Evolutionary conservation across 2,329 filamentous ascomycete species (phyloP), one percentile per base, ranked within the genome.

Genomic region (Aspergillus texensis): DNA sequence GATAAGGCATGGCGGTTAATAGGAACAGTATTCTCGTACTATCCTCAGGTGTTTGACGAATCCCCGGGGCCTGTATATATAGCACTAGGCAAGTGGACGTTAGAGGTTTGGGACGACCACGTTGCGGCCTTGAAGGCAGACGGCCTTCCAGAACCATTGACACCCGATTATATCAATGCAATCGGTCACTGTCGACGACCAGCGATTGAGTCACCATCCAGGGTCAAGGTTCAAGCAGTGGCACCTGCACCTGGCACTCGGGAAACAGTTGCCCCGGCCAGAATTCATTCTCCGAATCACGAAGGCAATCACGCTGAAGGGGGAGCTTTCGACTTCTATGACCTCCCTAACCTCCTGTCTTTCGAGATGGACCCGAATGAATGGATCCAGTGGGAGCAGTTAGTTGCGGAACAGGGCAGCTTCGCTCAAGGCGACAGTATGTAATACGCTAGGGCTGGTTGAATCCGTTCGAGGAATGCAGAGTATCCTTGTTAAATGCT

Each of bases 361-460:
- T 73, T 72, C 28, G 72, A 75, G 34, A 66, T 70, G 64, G 67
- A 75, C 39, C 65, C 70, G 12, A 67, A 69, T 60, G 70, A 73
- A 59, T 75, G 73, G 72, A 8, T 66, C 14, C 72, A 73, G 55
- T 75, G 73, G 73, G 73, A 75, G 24, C 73, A 70, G 26, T 55
- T 75, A 34, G 34, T 52, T 28, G 43, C 28, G 3, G 57, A 64
- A 26, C 52, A 55, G 34, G 52, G 2, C 11, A 12, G 32, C n/a
- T 39, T 41, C n/a, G 11, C 30, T n/a, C 28, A 52, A 30, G 46
- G 14, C 30, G 14, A 28, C 16, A 50, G 26, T 3, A 30, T 28
- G 16, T 48, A 50, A 14, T 50, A 30, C 6, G 30, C 16, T 48
- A 24, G n/a, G n/a, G 21, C 12, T 12, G 11, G 5, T n/a, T 24